These are phyloP conservation scores for Phialemoniopsis sp. DNA, from an alignment of 2,329 filamentous ascomycete genomes.

Conservation along the genomic window DNA sequence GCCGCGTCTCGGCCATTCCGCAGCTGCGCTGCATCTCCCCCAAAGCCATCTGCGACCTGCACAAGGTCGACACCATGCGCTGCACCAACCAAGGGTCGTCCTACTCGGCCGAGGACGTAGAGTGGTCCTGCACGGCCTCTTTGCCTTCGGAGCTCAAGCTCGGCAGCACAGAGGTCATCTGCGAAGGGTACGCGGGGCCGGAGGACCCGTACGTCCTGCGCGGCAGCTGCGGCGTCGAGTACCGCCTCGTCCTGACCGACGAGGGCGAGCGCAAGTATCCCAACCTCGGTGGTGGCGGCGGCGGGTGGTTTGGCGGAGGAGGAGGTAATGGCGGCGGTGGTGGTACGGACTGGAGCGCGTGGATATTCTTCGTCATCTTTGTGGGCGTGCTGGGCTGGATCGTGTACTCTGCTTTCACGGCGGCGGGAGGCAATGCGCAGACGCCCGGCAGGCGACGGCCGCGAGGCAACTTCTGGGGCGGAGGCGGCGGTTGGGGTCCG, in stretches of 20 bases:
- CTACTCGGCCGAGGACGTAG: constrained; percentile 75
- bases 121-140: constrained; percentile 79
- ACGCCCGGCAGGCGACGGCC: constrained; percentile 20
- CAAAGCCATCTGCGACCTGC: constrained; percentile 59
- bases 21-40: constrained; percentile 75
- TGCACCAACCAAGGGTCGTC: constrained; percentile 82
- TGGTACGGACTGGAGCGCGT: constrained; percentile 25
- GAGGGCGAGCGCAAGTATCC: constrained; percentile 71
- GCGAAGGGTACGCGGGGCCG: constrained; percentile 76
- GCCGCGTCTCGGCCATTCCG: constrained; percentile 71
- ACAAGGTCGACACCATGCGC: constrained; percentile 77
- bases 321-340: constrained; percentile 18
- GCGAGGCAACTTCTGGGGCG: constrained; percentile 31
- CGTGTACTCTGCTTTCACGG: constrained; percentile 48
- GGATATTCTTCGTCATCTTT: constrained; percentile 61
- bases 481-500: constrained; percentile 32
- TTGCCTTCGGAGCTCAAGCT: constrained; percentile 63
- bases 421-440: constrained; percentile 9
- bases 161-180: constrained; percentile 83
- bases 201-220: constrained; percentile 85
- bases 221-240: constrained; percentile 91
- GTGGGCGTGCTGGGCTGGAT: constrained; percentile 58
- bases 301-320: constrained; percentile 19
- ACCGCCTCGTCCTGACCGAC: constrained; percentile 73
- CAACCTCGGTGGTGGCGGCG: constrained; percentile 34